Conservation (phyloP, 371 early-diverging fungal genomes). For the Syncephalis plumigaleata region DNA sequence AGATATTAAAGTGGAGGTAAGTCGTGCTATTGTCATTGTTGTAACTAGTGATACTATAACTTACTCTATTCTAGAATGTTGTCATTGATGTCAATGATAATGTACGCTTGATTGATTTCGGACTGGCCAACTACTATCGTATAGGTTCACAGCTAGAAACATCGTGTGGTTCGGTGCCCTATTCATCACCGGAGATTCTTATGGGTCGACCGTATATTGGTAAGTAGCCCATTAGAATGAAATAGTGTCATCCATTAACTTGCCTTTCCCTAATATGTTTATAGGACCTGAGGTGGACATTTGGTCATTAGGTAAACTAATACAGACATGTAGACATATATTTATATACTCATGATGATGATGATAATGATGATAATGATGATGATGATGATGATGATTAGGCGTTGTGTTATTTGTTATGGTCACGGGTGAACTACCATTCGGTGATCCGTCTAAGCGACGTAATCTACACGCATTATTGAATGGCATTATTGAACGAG, state of each 20-base stretch:
- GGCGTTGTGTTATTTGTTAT: conserved; percentile 7
- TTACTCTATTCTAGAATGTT: conserved; percentile 1
- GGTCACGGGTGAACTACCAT: conserved; percentile 6
- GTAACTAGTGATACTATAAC: too few species aligned
- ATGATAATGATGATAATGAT: too few species aligned
- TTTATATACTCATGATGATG: background rate
- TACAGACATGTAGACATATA: background rate
- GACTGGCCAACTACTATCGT: conserved; percentile 7
- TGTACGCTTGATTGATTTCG: conserved; percentile 5
- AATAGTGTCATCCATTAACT: background rate
- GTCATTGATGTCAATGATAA: conserved; percentile 3
- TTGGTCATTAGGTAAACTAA: conserved; percentile 5
- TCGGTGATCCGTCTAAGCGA: conserved; percentile 5
- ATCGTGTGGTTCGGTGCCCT: conserved; percentile 6
- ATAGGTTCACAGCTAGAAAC: conserved; percentile 2
- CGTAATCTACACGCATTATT: background rate
- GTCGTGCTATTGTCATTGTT: background rate
- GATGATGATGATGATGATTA: too few species aligned
- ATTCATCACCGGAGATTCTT: conserved; percentile 6
- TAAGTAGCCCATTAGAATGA: background rate
- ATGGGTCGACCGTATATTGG: conserved; percentile 7
- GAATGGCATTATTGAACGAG: too few species aligned
- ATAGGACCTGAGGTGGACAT: conserved; percentile 7
- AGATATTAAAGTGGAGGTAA: conserved; percentile 6
- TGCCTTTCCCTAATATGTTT: background rate